Percentiles rank a stretch among this genome's conserved stretches.
Evolutionary conservation across 805 yeast species (phyloP).

Genomic region (Myxozyma lipomycoides): DNA sequence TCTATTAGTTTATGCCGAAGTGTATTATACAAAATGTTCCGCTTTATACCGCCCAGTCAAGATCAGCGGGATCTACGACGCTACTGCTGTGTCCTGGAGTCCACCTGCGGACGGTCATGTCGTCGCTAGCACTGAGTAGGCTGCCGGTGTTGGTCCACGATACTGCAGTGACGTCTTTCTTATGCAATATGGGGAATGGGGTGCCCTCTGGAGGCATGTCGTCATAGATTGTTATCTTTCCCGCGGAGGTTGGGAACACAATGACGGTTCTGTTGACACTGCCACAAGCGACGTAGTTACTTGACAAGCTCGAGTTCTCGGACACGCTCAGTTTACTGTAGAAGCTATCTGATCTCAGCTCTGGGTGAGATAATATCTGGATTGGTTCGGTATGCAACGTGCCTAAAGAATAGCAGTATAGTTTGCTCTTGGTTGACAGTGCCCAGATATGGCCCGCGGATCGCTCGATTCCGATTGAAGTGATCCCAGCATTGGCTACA

Average conservation of each 20-base stretch:
- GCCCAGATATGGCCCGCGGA: constrained; percentile 12
- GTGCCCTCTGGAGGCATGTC: constrained; percentile 4
- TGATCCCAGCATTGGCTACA: constrained; percentile 9
- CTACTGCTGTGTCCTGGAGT: too few relatives aligned
- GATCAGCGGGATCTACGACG: too few relatives aligned
- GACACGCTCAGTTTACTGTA: constrained; percentile 17
- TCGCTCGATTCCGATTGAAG: constrained; percentile 17
- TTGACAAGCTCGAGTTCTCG: constrained; percentile 1
- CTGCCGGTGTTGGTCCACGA: constrained; percentile 17
- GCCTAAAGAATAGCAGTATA: constrained; percentile 12
- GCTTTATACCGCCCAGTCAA: too few relatives aligned
- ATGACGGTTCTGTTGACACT: constrained; percentile 12
- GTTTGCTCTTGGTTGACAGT: constrained; percentile 4
- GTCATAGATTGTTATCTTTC: background rate
- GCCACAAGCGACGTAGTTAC: constrained; percentile 19
- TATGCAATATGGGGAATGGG: constrained; percentile 14
- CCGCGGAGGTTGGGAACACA: constrained; percentile 11
- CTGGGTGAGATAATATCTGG: constrained; percentile 14
- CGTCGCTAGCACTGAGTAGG: constrained; percentile 19
- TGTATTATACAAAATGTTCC: too few relatives aligned
- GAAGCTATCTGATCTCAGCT: constrained; percentile 12
- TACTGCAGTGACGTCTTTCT: constrained; percentile 14
- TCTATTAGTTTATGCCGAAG: too few relatives aligned
- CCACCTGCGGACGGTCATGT: constrained; percentile 19
- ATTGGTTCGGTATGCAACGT: constrained; percentile 6